Percentiles rank a stretch among this genome's conserved stretches.
These are phyloP conservation scores for Debaryomyces fabryi DNA, from an alignment of 1,139 yeast genomes.

Conservation along the genomic window DNA sequence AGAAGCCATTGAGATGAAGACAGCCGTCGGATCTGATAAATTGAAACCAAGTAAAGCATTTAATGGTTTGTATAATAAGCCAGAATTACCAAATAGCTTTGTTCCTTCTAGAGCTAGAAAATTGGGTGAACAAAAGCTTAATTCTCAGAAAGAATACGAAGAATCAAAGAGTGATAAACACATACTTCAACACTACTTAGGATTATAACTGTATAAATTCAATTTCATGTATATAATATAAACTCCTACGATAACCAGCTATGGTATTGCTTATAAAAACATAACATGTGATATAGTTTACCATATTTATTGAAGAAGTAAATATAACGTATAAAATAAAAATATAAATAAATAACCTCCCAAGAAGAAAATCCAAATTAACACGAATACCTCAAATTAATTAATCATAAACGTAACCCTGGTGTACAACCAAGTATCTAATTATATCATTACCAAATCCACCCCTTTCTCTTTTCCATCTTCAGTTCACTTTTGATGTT, in stretches of 20 bases:
- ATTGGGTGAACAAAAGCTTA: slow-evolving; percentile 44
- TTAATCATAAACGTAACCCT: slow-evolving; percentile 5
- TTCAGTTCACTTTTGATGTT: slow-evolving; percentile 7
- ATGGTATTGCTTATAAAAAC: not conserved
- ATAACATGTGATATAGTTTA: not conserved
- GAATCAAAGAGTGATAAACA: slow-evolving; percentile 33
- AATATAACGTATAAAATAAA: not conserved
- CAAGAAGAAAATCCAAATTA: slow-evolving; percentile 9
- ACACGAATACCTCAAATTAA: slow-evolving; percentile 13
- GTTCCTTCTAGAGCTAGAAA: slow-evolving; percentile 55
- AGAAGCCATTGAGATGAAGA: slow-evolving; percentile 30
- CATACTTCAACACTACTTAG: slow-evolving; percentile 31
- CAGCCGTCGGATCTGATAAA: slow-evolving; percentile 65
- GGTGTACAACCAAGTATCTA: slow-evolving; percentile 1
- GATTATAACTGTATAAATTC: slow-evolving; percentile 15
- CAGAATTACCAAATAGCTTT: slow-evolving; percentile 71
- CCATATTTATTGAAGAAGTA: not conserved
- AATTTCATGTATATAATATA: slow-evolving; percentile 12
- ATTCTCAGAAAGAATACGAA: slow-evolving; percentile 25
- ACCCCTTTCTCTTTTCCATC: slow-evolving; percentile 24
- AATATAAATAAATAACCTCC: slow-evolving; percentile 11
- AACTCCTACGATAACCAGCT: not conserved
- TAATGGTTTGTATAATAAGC: slow-evolving; percentile 76
- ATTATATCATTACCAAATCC: slow-evolving; percentile 30
- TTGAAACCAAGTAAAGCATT: slow-evolving; percentile 70